Base-by-base conservation (phyloP, 495 filamentous ascomycete species). In the Neurospora cerealis region DNA sequence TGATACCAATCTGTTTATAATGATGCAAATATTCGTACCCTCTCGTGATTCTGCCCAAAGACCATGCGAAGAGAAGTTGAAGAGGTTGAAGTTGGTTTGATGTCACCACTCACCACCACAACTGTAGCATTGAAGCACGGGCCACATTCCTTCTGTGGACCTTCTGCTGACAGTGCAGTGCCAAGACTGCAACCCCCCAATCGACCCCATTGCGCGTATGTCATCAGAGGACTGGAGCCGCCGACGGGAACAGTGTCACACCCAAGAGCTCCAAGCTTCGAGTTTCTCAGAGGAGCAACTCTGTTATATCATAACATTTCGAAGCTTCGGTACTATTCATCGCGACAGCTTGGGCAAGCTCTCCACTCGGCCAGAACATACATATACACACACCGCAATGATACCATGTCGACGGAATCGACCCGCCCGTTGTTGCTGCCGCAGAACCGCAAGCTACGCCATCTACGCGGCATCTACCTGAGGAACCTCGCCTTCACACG, bases 401-500 rank as follows among this genome's bases (percentile, higher is more conserved):
- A 77, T 8, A 79, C 79, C 66, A 81, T 82, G 82, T 80, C 82
- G 69, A 72, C 81, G 69, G 81, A 85, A 78, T 74, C 80, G 5
- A 79, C 80, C 71, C 80, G 84, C 72, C 82, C 82, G 66, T 77
- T 83, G 24, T 80, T 89, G 75, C 80, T 89, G 70, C 83, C 87
- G 73, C 85, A 96, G 89, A 97, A 96, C 79, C 90, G 94, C 76
- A 95, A 91, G 80, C 86, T 99, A 37, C 90, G 96, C 70, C 94
- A 98, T 84, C 86, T 99, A 19, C 90, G 92, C 75, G 93, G 93
- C 70, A 90, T 99, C 69, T 94, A 92, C 69, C 83, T 98, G 32
- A 93, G 96, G 69, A 99, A 98, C 80, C 84, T 98, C 42, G 88
- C 89, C 72, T 89, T 95, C 69, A 83, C 79, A 17, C 85, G 89